A percentile compares a stretch with the other conserved stretches of the same genome.
phyloP scores from a whole-genome alignment of 331 rosid genomes.

The Acacia concinna region DNA sequence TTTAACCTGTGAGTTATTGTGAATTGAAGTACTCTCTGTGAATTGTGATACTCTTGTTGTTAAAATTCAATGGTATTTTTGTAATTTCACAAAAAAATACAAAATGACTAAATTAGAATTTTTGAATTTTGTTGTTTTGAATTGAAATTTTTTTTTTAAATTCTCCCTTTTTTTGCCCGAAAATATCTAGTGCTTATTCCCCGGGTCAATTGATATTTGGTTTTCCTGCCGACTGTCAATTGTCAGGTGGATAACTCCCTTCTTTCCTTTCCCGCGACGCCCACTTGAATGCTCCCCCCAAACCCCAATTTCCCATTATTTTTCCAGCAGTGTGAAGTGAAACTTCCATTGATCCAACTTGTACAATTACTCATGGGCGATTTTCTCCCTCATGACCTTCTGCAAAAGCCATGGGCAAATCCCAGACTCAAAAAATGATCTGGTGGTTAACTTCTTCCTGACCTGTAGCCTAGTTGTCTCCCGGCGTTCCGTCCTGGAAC shows the following conservation, averaged over 20 bases:
- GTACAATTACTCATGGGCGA: not conserved
- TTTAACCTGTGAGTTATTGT: no score
- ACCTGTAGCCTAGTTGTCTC: slow-evolving; percentile 58
- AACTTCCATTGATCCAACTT: not conserved
- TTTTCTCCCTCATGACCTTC: slow-evolving; percentile 42
- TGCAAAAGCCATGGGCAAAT: slow-evolving; percentile 30
- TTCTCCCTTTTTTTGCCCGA: no score
- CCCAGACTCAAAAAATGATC: not conserved
- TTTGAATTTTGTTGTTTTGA: no score
- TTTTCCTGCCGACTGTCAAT: no score
- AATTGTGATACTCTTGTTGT: no score
- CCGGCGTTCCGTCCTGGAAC: slow-evolving; percentile 60
- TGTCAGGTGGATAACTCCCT: not conserved
- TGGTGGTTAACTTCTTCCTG: slow-evolving; percentile 24
- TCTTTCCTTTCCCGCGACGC: not conserved
- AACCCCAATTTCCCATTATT: not conserved
- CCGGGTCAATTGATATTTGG: no score
- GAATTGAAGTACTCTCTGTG: no score
- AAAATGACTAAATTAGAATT: no score
- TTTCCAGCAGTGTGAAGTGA: not conserved
- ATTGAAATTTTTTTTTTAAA: no score
- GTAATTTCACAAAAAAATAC: no score
- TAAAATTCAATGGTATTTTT: no score
- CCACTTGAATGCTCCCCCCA: not conserved
- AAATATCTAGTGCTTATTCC: no score